Conservation (phyloP, 768 basidiomycete genomes). For the Psilocybe subaeruginosa region DNA sequence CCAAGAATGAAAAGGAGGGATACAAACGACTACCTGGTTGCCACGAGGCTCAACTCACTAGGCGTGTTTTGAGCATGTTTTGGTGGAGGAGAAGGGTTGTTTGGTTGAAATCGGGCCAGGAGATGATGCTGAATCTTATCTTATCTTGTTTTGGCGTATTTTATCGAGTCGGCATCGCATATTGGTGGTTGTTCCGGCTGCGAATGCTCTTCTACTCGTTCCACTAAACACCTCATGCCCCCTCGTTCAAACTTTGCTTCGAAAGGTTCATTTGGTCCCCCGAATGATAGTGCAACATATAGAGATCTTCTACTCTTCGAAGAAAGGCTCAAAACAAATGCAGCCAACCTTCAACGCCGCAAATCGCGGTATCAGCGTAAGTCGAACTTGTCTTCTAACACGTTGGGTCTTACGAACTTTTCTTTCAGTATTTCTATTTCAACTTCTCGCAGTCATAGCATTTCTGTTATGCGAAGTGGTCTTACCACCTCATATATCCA, state of each 20-base stretch:
- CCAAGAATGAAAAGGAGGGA: too few relatives aligned
- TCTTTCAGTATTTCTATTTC: constrained; percentile 70
- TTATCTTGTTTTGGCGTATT: constrained; percentile 5
- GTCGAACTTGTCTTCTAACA: constrained; percentile 25
- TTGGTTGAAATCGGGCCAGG: neutral
- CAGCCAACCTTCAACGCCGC: constrained; percentile 74
- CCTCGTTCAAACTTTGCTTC: constrained; percentile 40
- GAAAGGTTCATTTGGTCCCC: constrained; percentile 46
- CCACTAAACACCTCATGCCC: constrained; percentile 25
- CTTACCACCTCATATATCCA: constrained; percentile 60
- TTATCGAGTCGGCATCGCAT: constrained; percentile 3
- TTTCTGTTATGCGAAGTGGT: constrained; percentile 80
- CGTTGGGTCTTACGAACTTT: constrained; percentile 1
- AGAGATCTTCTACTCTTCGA: constrained; percentile 92
- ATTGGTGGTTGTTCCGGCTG: neutral
- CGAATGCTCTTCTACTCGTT: neutral
- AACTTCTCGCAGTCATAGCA: constrained; percentile 66
- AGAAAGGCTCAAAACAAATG: constrained; percentile 94
- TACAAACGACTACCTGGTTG: too few relatives aligned
- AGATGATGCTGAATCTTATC: neutral
- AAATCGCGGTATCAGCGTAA: constrained; percentile 84
- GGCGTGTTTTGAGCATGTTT: neutral
- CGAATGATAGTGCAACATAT: constrained; percentile 80
- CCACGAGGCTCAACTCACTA: too few relatives aligned
- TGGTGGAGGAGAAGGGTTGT: neutral